Base-by-base conservation (phyloP, 1,284 basidiomycete species). In the Pseudozyma thailandica region DNA sequence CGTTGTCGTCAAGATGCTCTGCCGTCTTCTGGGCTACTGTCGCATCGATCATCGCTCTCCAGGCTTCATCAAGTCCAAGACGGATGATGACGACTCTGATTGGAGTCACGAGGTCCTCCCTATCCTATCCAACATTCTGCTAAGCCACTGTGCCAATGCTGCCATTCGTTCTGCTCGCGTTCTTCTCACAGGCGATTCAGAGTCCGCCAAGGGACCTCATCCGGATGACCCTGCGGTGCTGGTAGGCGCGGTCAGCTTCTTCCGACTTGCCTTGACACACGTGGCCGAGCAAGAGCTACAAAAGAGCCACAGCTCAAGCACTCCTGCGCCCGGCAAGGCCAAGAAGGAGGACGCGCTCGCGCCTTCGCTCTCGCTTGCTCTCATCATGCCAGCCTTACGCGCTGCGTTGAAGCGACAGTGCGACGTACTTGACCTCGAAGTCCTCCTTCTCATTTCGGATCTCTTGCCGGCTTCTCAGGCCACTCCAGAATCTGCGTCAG, bases 81-180 rank as follows among this genome's bases (percentile, higher is more conserved):
- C 53, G 18, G 55, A 62, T 15, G 45, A 54, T 8, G 37, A 63
- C 25, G 66, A 69, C 28, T 31, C 52, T 3, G 61, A 57, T 15
- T 78, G 62, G 66, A 56, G 54, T 31, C 51, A 49, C 13, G 72
- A 76, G 21, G 70, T 73, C 18, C 35, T 59, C 47, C 58, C 57
- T 3, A 57, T 80, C 33, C 48, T 81, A 8, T 63, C 62, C 30
- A 78, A 82, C 54, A 51, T 82, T n/a, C 64, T 82, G 6, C 48
- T 68, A 4, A 80, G 79, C 47, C 81, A 82, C 60, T 75, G 72
- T 31, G 81, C 80, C 16, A 78, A 81, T 37, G 69, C 76, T 16
- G 65, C 74, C 10, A 57, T 82, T 33, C 75, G 77, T 23, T 58
- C 63, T 2, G 73, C 78, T 20, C 66, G 74, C 35, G 35, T 52